Evolutionary conservation across 2,329 filamentous ascomycete genomes (phyloP).

Genomic region (Stylonectria norvegica): DNA sequence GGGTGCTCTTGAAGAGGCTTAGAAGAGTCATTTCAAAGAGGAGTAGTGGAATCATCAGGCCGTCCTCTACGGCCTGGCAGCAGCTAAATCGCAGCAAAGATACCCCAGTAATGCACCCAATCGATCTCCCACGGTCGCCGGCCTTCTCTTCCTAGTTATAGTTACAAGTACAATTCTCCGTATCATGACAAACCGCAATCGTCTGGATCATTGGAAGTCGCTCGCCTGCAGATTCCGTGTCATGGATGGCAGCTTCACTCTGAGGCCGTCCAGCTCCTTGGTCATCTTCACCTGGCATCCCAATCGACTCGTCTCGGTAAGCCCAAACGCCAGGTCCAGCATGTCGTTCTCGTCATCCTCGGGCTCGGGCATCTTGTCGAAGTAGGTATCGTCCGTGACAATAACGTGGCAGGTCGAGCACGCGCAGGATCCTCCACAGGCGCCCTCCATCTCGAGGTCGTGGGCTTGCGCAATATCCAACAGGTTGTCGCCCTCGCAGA

Average conservation of each 20-base stretch:
- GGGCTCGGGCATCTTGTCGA: conserved; percentile 74
- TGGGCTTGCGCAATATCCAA: conserved; percentile 92
- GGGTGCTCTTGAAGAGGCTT: conserved; percentile 56
- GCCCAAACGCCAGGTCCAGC: conserved; percentile 84
- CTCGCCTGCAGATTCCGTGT: conserved; percentile 94
- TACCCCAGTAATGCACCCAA: conserved; percentile 29
- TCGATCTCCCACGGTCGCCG: conserved; percentile 17
- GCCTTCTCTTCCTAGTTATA: conserved; percentile 22
- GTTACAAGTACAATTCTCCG: conserved; percentile 26
- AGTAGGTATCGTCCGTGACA: conserved; percentile 68
- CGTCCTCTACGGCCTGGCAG: conserved; percentile 20
- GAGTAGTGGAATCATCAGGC: conserved; percentile 29
- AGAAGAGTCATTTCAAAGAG: conserved; percentile 20
- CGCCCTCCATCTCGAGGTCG: conserved; percentile 97
- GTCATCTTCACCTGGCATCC: conserved; percentile 92
- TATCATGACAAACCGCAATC: conserved; percentile 19
- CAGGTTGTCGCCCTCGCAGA: conserved; percentile 84
- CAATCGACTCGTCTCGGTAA: conserved; percentile 79
- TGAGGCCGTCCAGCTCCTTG: conserved; percentile 82
- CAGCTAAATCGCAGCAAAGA: conserved; percentile 29
- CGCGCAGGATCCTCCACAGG: conserved; percentile 89
- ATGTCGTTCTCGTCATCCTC: conserved; percentile 85
- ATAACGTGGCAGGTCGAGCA: conserved; percentile 94
- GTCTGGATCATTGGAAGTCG: conserved; percentile 62
- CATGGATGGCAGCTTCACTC: conserved; percentile 85